These are phyloP conservation scores for Teratosphaeria epicoccoides DNA, from an alignment of 2,329 filamentous ascomycete species.

Conservation along the genomic window DNA sequence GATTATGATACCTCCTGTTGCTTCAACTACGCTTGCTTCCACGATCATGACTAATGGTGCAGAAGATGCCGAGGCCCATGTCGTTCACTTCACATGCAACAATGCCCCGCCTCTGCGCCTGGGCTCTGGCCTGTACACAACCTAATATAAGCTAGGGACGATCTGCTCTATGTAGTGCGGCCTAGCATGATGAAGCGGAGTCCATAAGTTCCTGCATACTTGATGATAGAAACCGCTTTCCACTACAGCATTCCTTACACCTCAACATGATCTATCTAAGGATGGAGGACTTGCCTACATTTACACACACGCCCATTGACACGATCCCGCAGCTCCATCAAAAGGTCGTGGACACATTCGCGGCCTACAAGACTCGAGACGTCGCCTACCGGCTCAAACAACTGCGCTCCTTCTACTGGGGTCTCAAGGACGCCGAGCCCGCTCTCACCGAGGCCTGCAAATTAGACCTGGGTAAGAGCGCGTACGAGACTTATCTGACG, in stretches of 20 bases:
- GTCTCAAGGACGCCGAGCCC: conserved; percentile 62
- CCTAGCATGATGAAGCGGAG: neutral
- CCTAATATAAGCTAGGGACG: neutral
- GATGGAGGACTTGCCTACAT: conserved; percentile 20
- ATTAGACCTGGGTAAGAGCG: conserved; percentile 67
- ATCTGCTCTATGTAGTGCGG: neutral
- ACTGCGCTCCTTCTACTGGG: conserved; percentile 93
- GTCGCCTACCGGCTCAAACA: conserved; percentile 73
- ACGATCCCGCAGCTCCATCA: conserved; percentile 53
- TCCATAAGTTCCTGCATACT: neutral
- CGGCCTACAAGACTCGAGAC: conserved; percentile 69
- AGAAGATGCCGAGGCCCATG: neutral
- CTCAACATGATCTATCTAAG: conserved; percentile 6
- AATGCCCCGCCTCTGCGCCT: neutral
- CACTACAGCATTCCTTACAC: neutral
- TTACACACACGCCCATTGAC: conserved; percentile 49
- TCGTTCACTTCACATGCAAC: neutral
- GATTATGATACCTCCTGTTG: neutral
- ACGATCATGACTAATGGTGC: neutral
- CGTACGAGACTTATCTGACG: conserved; percentile 60
- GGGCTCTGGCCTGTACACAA: neutral
- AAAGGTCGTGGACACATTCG: conserved; percentile 58
- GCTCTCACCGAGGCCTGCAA: conserved; percentile 64
- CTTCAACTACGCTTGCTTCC: neutral
- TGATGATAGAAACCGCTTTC: neutral